Evolutionary conservation across 805 yeast genomes (phyloP).

Genomic region (Candida khao-thaluensis): DNA sequence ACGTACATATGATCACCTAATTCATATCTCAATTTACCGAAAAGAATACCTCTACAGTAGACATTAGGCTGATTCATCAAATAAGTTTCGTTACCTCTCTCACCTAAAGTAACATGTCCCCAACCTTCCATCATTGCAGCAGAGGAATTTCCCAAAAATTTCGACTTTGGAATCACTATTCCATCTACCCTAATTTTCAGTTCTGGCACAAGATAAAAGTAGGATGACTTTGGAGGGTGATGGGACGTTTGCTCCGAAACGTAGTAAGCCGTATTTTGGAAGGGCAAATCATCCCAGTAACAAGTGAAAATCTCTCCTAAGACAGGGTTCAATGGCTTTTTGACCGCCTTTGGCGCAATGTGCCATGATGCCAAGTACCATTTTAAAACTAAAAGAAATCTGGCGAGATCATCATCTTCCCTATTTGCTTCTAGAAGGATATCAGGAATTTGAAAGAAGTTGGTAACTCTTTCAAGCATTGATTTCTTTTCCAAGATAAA

Average conservation of each 20-base stretch:
- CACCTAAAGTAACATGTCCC: slow-evolving; percentile 67
- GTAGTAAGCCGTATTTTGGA: slow-evolving; percentile 69
- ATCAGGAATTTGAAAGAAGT: slow-evolving; percentile 82
- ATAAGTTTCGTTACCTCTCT: slow-evolving; percentile 64
- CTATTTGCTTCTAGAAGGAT: slow-evolving; percentile 62
- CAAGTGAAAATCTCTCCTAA: slow-evolving; percentile 88
- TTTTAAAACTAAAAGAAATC: slow-evolving; percentile 72
- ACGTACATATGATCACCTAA: slow-evolving; percentile 89
- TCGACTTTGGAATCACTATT: slow-evolving; percentile 78
- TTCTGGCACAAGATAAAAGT: slow-evolving; percentile 84
- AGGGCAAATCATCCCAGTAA: slow-evolving; percentile 85
- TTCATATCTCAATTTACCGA: slow-evolving; percentile 88
- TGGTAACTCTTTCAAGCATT: slow-evolving; percentile 93
- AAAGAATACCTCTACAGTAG: slow-evolving; percentile 89
- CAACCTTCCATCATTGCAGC: slow-evolving; percentile 97
- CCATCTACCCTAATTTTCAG: slow-evolving; percentile 86
- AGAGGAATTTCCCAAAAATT: slow-evolving; percentile 90
- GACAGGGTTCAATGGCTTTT: slow-evolving; percentile 94
- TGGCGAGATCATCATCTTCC: slow-evolving; percentile 54
- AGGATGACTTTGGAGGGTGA: slow-evolving; percentile 97
- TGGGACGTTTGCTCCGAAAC: slow-evolving; percentile 94
- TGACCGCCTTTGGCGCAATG: slow-evolving; percentile 97
- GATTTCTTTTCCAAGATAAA: slow-evolving; percentile 92
- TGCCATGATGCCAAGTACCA: slow-evolving; percentile 98
- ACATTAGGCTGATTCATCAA: slow-evolving; percentile 92